Evolutionary conservation across 805 yeast genomes (phyloP).

Genomic region (Yarrowia alimentaria): DNA sequence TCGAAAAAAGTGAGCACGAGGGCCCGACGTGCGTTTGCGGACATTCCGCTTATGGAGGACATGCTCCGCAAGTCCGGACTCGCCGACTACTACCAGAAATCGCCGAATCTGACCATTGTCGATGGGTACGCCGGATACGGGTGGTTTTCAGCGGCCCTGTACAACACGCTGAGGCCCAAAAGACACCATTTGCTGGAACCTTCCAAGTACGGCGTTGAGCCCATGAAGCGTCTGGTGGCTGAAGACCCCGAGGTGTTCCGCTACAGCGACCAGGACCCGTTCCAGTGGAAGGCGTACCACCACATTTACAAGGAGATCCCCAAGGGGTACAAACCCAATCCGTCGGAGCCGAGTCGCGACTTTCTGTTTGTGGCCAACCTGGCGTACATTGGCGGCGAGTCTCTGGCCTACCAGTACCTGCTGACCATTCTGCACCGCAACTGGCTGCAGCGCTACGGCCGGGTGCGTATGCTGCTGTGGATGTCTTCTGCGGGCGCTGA

Average conservation of each 20-base stretch:
- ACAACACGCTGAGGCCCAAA: constrained; percentile 8
- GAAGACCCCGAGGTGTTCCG: background rate
- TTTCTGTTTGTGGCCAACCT: constrained; percentile 18
- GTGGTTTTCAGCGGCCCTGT: background rate
- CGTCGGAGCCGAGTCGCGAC: background rate
- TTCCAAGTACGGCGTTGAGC: background rate
- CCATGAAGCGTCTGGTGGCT: background rate
- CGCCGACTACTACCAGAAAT: background rate
- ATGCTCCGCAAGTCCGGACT: background rate
- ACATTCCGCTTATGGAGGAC: background rate
- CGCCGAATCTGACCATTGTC: constrained; percentile 15
- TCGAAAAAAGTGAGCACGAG: background rate
- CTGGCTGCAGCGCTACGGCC: constrained; percentile 24
- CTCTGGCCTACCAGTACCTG: constrained; percentile 4
- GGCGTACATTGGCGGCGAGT: background rate
- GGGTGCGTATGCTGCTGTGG: constrained; percentile 23
- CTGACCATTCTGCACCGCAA: constrained; percentile 7
- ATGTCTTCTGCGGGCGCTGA: background rate
- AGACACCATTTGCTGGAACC: background rate
- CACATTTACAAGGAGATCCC: background rate
- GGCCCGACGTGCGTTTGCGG: background rate
- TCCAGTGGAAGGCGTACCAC: constrained; percentile 7
- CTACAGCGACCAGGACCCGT: background rate
- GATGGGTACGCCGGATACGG: constrained; percentile 19
- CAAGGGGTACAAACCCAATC: background rate